A percentile compares a stretch with the other conserved stretches of the same genome.
Conservation (phyloP, 2,329 filamentous ascomycete species). For the Penicillium thymicola region DNA sequence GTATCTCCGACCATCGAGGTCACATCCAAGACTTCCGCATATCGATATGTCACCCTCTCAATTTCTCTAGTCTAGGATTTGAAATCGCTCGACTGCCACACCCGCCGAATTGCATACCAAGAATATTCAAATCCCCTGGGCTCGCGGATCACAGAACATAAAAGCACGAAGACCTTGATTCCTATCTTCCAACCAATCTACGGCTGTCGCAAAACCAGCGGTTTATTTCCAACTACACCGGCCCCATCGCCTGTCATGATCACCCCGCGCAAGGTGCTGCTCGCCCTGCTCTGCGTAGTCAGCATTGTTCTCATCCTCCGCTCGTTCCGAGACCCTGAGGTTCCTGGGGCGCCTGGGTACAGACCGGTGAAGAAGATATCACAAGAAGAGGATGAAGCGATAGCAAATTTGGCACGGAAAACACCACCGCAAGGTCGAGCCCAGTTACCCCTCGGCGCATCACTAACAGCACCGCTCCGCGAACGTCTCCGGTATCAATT, state of each 20-base stretch:
- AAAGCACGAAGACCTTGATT: conserved; percentile 5
- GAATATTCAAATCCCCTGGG: conserved; percentile 3
- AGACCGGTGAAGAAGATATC: conserved; percentile 25
- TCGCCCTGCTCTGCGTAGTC: conserved; percentile 67
- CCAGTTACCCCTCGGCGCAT: conserved; percentile 58
- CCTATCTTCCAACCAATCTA: not conserved
- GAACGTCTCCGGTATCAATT: conserved; percentile 87
- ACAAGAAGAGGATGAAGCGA: conserved; percentile 18
- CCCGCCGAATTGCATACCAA: not conserved
- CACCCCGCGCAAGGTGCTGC: conserved; percentile 71
- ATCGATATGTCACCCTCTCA: conserved; percentile 18
- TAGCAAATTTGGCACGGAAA: conserved; percentile 11
- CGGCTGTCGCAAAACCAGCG: conserved; percentile 8
- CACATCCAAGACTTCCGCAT: conserved; percentile 13
- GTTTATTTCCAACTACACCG: conserved; percentile 3
- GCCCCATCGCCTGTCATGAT: conserved; percentile 56
- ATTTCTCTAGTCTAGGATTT: conserved; percentile 12
- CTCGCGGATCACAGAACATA: conserved; percentile 6
- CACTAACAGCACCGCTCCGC: conserved; percentile 69
- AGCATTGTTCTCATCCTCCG: conserved; percentile 68
- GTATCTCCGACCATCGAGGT: conserved; percentile 13
- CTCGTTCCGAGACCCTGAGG: conserved; percentile 51
- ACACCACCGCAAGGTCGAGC: conserved; percentile 16
- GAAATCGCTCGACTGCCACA: conserved; percentile 3
- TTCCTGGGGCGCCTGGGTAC: conserved; percentile 27